Evolutionary conservation across 1,284 basidiomycete genomes (phyloP).

Genomic region (Earliella scabrosa): DNA sequence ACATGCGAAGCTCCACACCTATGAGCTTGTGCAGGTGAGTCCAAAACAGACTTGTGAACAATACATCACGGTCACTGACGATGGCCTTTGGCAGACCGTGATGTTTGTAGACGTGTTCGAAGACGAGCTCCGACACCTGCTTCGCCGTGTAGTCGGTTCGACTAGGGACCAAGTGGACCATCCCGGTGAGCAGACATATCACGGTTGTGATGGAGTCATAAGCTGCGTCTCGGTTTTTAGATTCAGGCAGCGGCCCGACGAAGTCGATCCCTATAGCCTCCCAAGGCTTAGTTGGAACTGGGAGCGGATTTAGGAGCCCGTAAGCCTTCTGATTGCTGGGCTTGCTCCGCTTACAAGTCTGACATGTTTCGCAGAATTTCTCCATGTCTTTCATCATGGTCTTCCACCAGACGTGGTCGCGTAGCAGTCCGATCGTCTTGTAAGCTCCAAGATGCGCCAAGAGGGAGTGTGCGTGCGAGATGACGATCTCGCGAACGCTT

Average conservation of each 20-base stretch:
- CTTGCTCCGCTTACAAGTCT: constrained; percentile 31
- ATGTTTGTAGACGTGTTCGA: constrained; percentile 40
- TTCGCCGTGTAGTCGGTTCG: constrained; percentile 33
- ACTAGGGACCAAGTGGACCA: constrained; percentile 35
- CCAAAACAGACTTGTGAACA: constrained; percentile 44
- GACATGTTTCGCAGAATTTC: constrained; percentile 31
- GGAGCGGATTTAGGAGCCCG: constrained; percentile 30
- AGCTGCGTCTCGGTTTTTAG: constrained; percentile 29
- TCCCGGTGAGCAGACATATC: constrained; percentile 37
- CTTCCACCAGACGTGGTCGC: constrained; percentile 37
- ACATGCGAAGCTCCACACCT: constrained; percentile 41
- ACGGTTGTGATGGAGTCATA: constrained; percentile 29
- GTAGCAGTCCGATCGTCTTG: constrained; percentile 32
- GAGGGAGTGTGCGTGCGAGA: constrained; percentile 35
- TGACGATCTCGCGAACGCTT: constrained; percentile 30
- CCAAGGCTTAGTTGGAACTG: constrained; percentile 32
- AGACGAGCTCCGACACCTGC: constrained; percentile 44
- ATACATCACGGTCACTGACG: constrained; percentile 35
- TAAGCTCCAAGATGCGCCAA: constrained; percentile 33
- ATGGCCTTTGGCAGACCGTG: constrained; percentile 46
- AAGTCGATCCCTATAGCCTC: constrained; percentile 41
- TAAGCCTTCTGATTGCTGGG: constrained; percentile 28
- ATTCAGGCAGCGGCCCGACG: constrained; percentile 39
- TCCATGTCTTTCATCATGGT: constrained; percentile 27
- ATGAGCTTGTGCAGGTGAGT: constrained; percentile 37